Base-by-base conservation (phyloP, 257 asterid species). In the Capsicum baccatum region DNA sequence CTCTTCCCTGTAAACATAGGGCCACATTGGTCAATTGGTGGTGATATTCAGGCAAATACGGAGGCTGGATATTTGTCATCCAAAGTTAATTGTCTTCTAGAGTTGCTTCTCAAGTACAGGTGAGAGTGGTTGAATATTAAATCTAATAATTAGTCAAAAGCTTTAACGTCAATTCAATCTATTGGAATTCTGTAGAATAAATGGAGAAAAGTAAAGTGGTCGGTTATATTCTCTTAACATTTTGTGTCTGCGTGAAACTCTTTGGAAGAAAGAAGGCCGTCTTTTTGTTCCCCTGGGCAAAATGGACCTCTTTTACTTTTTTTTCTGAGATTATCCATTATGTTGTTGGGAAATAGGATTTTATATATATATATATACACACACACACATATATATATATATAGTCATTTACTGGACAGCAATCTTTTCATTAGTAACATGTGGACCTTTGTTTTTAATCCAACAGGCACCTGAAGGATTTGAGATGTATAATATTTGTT, bases 401-500 rank as follows among this genome's bases (percentile, higher is more conserved):
- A 26, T 63, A 26, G 70, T 63, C 42, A 63, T 63, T 26, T 33
- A 64, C 42, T 64, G 71, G 6, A 42, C 39, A 9, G 26, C 17
- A 26, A 21, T 21, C 15, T 63, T 63, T 63, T 17, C 3, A 10
- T 63, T 21, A 35, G 69, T 21, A 16, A 57, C 19, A 13, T 57
- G 62, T 21, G 14, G 11, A 11, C 7, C 26, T 64, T 10, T 26
- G 16, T 19, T 14, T 56, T 74, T 10, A 6, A 4, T 86, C 64
- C 66, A 35, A 55, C 91, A 96, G 98, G 83, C 84, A 90, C 57
- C 42, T 89, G 19, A 92, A 87, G 86, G 93, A 93, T 69, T 86
- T 96, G 90, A 92, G 98, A 82, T 96, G 99, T 80, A 91, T 96
- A 50, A 89, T 94, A 58, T 96, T 94, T 87, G 98, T 94, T 13